Evolutionary conservation across 495 filamentous ascomycete species (phyloP).

Genomic region (Alectoria sarmentosa): DNA sequence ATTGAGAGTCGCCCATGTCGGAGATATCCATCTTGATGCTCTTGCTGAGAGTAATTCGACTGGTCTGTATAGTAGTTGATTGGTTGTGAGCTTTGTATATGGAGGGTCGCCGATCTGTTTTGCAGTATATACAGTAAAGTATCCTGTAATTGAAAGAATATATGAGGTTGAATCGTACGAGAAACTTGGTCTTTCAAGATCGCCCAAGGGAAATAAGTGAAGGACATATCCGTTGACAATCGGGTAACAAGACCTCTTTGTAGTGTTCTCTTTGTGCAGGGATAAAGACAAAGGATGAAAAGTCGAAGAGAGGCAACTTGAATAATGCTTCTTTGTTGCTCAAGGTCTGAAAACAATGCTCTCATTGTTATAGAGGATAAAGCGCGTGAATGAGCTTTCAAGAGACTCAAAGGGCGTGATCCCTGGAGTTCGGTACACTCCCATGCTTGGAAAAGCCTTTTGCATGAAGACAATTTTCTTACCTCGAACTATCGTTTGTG

Average conservation of each 20-base stretch:
- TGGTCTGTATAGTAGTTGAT: not conserved
- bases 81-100: not conserved
- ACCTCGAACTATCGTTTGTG: not conserved
- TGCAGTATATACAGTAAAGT: not conserved
- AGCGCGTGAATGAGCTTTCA: not conserved
- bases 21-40: not conserved
- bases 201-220: not conserved
- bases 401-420: not conserved
- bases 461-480: not conserved
- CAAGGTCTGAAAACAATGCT: not conserved
- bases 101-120: not conserved
- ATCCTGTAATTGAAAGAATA: not conserved
- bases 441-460: not conserved
- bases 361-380: not conserved
- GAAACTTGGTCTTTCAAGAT: not conserved
- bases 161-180: not conserved
- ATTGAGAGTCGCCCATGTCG: not conserved
- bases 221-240: not conserved
- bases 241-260: not conserved
- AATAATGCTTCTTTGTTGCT: not conserved
- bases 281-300: not conserved
- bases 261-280: not conserved
- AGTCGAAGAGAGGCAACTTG: not conserved
- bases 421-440: not conserved
- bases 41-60: not conserved